Base-by-base conservation (phyloP, 768 basidiomycete species). In the Naganishia friedmannii region DNA sequence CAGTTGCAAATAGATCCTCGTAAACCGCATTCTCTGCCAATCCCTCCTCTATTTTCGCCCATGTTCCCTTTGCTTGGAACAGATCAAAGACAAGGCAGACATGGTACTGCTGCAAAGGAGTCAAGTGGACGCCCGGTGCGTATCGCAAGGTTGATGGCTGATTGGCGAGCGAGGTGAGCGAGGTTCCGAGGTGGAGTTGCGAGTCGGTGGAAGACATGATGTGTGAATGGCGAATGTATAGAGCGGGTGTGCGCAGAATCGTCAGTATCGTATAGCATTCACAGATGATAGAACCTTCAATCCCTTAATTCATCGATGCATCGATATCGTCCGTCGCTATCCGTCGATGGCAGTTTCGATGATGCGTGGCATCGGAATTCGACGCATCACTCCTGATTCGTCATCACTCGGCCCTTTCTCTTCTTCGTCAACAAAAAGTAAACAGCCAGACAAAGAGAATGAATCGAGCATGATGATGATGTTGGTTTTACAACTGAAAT, bases 1-100 rank as follows among this genome's bases (percentile, higher is more conserved):
- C 72, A 28, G 65, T 73, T n/a, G 79, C 79, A 37, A 80, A 78
- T 13, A 74, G 66, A 70, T 80, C 79, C 71, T 80, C 77, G 63
- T 80, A 78, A 26, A 76, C 71, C 37, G 72, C 76, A 71, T 80
- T 76, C 68, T 80, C 78, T 0, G 70, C 70, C 66, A 78, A 76
- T 21, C 70, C 70, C 56, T 78, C 69, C 4, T 72, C 68, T 6
- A 80, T 63, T 69, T 78, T 80, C 1, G 69, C 75, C 71, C 73
- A 74, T 9, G 79, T 80, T 34, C 76, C 76, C 51, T 77, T 77
- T 19, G 74, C 78, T 51, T 78, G 77, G 71, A 78, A 80, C 23
- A 80, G 65, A 65, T 80, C 79, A 17, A 80, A 66, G 0, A 78
- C 77, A 10, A 78, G 39, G 15, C 76, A 78, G 63, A 75, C 73